A percentile compares a stretch with the other conserved stretches of the same genome.
Conservation (phyloP, 2,329 filamentous ascomycete species). For the Aspergillus ibericus region DNA sequence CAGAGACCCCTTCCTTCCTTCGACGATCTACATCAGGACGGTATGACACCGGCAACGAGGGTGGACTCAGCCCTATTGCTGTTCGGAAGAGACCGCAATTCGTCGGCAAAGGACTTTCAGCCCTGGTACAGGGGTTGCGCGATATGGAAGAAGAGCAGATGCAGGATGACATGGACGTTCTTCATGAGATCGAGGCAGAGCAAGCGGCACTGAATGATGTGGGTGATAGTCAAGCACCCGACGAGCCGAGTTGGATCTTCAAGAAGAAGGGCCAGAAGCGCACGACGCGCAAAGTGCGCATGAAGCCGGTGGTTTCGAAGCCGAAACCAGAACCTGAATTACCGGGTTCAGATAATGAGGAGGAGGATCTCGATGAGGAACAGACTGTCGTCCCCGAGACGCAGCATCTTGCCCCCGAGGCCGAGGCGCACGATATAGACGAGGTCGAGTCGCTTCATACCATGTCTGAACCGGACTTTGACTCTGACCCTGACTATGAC, state of each 20-base stretch:
- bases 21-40: constrained; percentile 38
- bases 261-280: constrained; percentile 54
- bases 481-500: constrained; percentile 33
- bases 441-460: constrained; percentile 28
- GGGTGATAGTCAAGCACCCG: constrained; percentile 37
- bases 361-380: constrained; percentile 29
- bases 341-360: constrained; percentile 20
- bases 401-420: constrained; percentile 19
- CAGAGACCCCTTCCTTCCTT: constrained; percentile 43
- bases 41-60: constrained; percentile 16
- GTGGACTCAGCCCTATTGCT: constrained; percentile 39
- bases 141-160: constrained; percentile 44
- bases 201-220: constrained; percentile 26
- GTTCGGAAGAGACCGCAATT: constrained; percentile 38
- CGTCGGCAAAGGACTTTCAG: constrained; percentile 41
- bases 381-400: constrained; percentile 32
- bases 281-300: constrained; percentile 46
- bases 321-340: constrained; percentile 25
- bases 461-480: constrained; percentile 31
- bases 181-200: constrained; percentile 44
- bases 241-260: constrained; percentile 26
- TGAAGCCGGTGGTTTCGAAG: constrained; percentile 40
- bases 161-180: constrained; percentile 46
- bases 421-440: constrained; percentile 10
- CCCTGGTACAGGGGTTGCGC: constrained; percentile 40